Conservation (phyloP, 2,329 filamentous ascomycete species). For the Diaporthe batatas region DNA sequence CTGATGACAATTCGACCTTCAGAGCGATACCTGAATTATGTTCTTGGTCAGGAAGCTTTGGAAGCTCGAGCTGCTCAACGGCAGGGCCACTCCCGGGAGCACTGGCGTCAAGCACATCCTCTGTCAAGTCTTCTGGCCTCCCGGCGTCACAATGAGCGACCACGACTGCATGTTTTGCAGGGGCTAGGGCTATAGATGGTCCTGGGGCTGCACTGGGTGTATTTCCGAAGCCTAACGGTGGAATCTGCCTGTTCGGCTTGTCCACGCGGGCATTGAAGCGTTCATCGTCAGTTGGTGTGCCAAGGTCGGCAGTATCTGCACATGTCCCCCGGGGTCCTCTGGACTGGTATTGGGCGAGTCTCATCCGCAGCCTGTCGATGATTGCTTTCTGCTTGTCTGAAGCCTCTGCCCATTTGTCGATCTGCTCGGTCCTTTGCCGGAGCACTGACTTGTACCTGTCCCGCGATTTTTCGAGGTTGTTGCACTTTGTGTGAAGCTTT, state of each 20-base stretch:
- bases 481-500: constrained; percentile 57
- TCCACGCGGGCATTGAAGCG: not conserved
- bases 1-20: constrained; percentile 68
- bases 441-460: constrained; percentile 56
- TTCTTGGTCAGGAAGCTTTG: constrained; percentile 47
- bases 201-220: not conserved
- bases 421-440: constrained; percentile 56
- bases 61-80: constrained; percentile 46
- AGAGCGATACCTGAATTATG: constrained; percentile 46
- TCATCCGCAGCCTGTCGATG: constrained; percentile 58
- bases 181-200: not conserved
- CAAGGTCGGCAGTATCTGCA: not conserved
- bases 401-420: constrained; percentile 61
- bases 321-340: not conserved
- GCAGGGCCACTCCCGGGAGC: not conserved
- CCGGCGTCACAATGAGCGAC: not conserved
- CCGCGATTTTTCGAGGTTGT: constrained; percentile 57
- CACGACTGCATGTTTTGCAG: not conserved
- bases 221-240: not conserved
- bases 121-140: not conserved
- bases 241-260: constrained; percentile 6
- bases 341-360: constrained; percentile 41
- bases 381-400: constrained; percentile 58
- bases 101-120: constrained; percentile 19
- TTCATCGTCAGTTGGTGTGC: not conserved